Percentiles rank a stretch among this genome's conserved stretches.
Evolutionary conservation across 306 rosid genomes (phyloP).

Genomic region (Astragalus membranaceus): DNA sequence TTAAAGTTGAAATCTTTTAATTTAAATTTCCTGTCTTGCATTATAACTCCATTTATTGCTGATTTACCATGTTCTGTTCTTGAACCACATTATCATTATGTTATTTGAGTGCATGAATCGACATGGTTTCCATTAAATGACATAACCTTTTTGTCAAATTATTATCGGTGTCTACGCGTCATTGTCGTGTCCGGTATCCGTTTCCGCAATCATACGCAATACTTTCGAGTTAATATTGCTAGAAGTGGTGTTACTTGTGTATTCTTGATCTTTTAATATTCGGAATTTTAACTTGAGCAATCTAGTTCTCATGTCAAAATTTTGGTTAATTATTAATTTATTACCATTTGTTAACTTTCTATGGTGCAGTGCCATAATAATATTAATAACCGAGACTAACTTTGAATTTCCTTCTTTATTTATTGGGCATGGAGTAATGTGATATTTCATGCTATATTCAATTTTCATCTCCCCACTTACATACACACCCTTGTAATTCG

Average conservation of each 20-base stretch:
- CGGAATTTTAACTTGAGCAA: background rate
- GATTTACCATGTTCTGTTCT: background rate
- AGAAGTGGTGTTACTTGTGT: background rate
- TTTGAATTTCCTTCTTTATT: background rate
- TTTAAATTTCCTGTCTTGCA: background rate
- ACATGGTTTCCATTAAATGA: background rate
- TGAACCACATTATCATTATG: slow-evolving; percentile 26
- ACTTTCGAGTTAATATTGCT: background rate
- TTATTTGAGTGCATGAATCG: background rate
- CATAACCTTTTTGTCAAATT: background rate
- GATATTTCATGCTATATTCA: background rate
- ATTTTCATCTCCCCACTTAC: slow-evolving; percentile 1
- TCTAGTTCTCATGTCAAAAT: background rate
- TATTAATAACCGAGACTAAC: background rate
- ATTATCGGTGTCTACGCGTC: no score
- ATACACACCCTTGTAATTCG: background rate
- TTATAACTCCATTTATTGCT: slow-evolving; percentile 7
- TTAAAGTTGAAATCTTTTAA: background rate
- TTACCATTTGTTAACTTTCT: slow-evolving; percentile 8
- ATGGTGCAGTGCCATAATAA: background rate
- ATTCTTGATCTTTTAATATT: background rate
- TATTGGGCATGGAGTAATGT: background rate
- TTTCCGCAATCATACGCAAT: background rate
- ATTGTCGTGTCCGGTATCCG: no score
- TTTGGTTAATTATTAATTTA: background rate